Percentiles rank a stretch among this genome's conserved stretches.
phyloP scores from a whole-genome alignment of 257 asterid genomes.

The Jaltomata sinuosa region DNA sequence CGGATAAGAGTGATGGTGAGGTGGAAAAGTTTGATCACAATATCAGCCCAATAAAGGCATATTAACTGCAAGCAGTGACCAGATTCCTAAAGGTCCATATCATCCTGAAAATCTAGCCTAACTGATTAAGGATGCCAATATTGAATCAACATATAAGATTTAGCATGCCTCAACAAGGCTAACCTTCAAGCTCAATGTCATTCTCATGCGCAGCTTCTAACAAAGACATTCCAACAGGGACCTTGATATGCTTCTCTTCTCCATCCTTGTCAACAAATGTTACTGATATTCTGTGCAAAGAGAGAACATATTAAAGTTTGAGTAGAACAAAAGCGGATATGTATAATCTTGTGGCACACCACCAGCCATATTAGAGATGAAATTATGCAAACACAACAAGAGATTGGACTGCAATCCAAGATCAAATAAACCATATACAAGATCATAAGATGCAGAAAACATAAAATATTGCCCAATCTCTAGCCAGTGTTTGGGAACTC shows the following conservation, averaged over 20 bases:
- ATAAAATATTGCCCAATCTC: neutral
- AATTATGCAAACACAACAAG: neutral
- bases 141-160: neutral
- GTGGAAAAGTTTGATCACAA: neutral
- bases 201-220: conserved; percentile 95
- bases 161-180: neutral
- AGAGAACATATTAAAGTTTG: neutral
- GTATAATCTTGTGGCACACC: neutral
- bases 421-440: neutral
- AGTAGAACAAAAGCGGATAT: neutral
- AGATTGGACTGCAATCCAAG: neutral
- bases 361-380: neutral
- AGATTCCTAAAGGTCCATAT: neutral
- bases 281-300: conserved; percentile 53
- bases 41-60: neutral
- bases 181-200: conserved; percentile 94
- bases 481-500: neutral
- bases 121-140: neutral
- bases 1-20: neutral
- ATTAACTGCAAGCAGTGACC: neutral
- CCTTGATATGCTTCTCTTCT: conserved; percentile 61
- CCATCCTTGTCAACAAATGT: conserved; percentile 87
- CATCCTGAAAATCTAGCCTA: neutral
- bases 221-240: conserved; percentile 88
- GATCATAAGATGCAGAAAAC: neutral